phyloP scores from a whole-genome alignment of 2,329 filamentous ascomycete species.

The Phyllosticta paracitricarpa region DNA sequence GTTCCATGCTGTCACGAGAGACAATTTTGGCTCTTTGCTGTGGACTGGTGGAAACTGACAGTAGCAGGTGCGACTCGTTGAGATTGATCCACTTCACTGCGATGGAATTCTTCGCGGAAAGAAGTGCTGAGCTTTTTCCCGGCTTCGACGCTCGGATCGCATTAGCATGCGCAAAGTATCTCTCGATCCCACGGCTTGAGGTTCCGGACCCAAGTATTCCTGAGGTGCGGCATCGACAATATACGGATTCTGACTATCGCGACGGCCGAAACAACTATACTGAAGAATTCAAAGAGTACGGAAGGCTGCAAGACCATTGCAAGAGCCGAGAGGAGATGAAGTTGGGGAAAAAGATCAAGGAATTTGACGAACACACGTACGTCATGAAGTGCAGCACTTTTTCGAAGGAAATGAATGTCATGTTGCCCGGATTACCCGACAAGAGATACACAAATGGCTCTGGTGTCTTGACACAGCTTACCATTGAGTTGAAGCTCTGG shows the following conservation, averaged over 20 bases:
- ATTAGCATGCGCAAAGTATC: background rate
- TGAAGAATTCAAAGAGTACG: background rate
- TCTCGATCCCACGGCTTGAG: background rate
- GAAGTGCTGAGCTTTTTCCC: background rate
- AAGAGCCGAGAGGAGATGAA: too few relatives aligned
- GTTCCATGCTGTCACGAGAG: background rate
- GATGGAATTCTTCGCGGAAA: background rate
- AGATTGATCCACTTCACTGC: background rate
- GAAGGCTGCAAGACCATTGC: background rate
- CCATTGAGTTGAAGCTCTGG: too few relatives aligned
- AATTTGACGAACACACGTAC: too few relatives aligned
- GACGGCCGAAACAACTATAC: background rate
- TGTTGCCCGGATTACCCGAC: too few relatives aligned
- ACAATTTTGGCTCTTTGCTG: background rate
- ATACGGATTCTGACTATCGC: background rate
- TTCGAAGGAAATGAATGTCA: too few relatives aligned
- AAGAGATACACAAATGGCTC: too few relatives aligned
- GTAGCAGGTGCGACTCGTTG: background rate
- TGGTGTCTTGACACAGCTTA: too few relatives aligned
- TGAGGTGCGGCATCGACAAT: background rate
- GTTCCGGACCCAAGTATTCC: background rate
- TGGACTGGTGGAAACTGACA: background rate
- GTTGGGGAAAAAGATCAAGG: too few relatives aligned
- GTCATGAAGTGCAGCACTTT: too few relatives aligned
- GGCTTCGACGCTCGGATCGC: background rate